phyloP scores from a whole-genome alignment of 1,139 yeast genomes.

The Yamadazyma dushanensis region DNA sequence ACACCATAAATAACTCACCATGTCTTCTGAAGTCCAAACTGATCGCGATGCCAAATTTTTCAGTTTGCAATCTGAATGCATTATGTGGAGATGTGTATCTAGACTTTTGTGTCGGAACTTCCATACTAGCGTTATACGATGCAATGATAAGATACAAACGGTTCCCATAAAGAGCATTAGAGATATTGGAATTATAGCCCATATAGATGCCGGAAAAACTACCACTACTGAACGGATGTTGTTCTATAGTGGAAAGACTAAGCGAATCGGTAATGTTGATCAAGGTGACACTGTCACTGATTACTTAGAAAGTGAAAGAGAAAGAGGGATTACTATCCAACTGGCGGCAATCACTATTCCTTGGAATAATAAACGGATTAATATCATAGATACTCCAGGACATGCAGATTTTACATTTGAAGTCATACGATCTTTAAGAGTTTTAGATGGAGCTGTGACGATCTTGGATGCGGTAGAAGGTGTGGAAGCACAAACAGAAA shows the following conservation, averaged over 20 bases:
- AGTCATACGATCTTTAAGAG: slow-evolving; percentile 84
- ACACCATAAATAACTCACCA: no score
- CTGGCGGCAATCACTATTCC: slow-evolving; percentile 93
- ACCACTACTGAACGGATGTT: slow-evolving; percentile 92
- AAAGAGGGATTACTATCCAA: slow-evolving; percentile 93
- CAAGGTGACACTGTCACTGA: slow-evolving; percentile 97
- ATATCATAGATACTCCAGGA: slow-evolving; percentile 95
- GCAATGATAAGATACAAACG: slow-evolving; percentile 17
- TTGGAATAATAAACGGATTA: slow-evolving; percentile 77
- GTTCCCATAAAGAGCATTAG: slow-evolving; percentile 43
- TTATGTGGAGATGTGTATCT: no score
- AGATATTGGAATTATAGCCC: slow-evolving; percentile 82
- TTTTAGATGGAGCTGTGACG: slow-evolving; percentile 90
- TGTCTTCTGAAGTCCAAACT: no score
- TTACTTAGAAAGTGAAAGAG: slow-evolving; percentile 84
- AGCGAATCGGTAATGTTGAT: slow-evolving; percentile 88
- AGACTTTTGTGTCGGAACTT: no score
- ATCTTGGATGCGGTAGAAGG: slow-evolving; percentile 96
- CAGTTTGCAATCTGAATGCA: no score
- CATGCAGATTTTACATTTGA: slow-evolving; percentile 98
- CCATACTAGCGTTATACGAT: slow-evolving; percentile 1
- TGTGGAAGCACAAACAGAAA: slow-evolving; percentile 96
- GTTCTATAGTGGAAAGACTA: slow-evolving; percentile 79
- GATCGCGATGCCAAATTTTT: no score
- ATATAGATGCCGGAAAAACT: slow-evolving; percentile 89